Conservation (phyloP, 2,329 filamentous ascomycete species). For the Cladosporium sp. region DNA sequence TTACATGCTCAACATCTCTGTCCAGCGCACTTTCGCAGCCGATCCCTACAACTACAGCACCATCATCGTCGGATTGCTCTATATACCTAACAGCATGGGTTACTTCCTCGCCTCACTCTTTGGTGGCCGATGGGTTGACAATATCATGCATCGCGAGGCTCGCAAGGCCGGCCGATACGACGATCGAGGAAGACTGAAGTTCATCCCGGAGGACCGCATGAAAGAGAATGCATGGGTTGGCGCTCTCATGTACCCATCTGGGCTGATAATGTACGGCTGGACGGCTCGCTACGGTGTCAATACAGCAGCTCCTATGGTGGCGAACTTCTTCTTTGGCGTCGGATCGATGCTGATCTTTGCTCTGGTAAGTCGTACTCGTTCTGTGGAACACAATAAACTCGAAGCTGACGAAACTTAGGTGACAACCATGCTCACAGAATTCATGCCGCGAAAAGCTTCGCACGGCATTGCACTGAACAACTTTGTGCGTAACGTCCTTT, state of each 20-base stretch:
- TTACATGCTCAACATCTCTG: constrained; percentile 73
- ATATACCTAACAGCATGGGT: constrained; percentile 70
- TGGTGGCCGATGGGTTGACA: constrained; percentile 74
- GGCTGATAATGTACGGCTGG: constrained; percentile 76
- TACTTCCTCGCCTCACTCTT: constrained; percentile 66
- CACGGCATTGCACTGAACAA: constrained; percentile 78
- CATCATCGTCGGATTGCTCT: constrained; percentile 69
- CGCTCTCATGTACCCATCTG: constrained; percentile 64
- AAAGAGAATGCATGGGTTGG: constrained; percentile 77
- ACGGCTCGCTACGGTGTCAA: constrained; percentile 56
- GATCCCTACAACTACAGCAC: constrained; percentile 66
- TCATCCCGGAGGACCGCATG: constrained; percentile 76
- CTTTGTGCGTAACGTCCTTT: constrained; percentile 74
- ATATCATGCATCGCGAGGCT: constrained; percentile 75
- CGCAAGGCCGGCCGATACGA: constrained; percentile 65
- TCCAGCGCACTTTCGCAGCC: constrained; percentile 64
- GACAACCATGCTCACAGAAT: constrained; percentile 82
- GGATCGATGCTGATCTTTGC: constrained; percentile 77
- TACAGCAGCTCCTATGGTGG: constrained; percentile 29
- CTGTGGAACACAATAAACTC: no score
- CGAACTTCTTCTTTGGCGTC: constrained; percentile 58
- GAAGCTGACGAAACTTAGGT: constrained; percentile 22
- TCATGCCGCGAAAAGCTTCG: constrained; percentile 68
- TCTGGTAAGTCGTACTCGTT: constrained; percentile 37
- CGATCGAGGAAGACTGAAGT: constrained; percentile 60